phyloP scores from a whole-genome alignment of 2,329 filamentous ascomycete species.

The Tolypocladium tropicale region DNA sequence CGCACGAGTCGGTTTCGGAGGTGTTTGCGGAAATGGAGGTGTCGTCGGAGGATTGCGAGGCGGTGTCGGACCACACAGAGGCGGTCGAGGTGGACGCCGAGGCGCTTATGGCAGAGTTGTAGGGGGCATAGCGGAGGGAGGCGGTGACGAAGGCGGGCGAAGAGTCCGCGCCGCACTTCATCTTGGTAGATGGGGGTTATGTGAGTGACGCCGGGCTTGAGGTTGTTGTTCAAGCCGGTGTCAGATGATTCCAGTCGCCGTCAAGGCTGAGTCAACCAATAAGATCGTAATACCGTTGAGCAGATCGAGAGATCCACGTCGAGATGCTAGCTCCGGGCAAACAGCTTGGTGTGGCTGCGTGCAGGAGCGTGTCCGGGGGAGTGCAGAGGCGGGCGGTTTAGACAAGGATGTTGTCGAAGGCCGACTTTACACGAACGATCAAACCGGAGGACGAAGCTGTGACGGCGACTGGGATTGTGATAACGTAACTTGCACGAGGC shows the following conservation, averaged over 20 bases:
- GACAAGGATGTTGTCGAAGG: slow-evolving; percentile 26
- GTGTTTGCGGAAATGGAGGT: slow-evolving; percentile 53
- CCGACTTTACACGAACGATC: slow-evolving; percentile 43
- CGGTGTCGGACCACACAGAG: slow-evolving; percentile 68
- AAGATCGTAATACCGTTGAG: slow-evolving; percentile 28
- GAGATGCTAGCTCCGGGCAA: slow-evolving; percentile 26
- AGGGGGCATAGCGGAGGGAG: slow-evolving; percentile 43
- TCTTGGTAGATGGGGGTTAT: slow-evolving; percentile 35
- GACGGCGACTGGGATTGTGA: slow-evolving; percentile 51
- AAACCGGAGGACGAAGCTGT: slow-evolving; percentile 50
- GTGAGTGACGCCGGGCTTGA: slow-evolving; percentile 17
- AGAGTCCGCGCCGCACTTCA: slow-evolving; percentile 44
- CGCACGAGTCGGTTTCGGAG: slow-evolving; percentile 41
- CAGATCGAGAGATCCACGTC: slow-evolving; percentile 23
- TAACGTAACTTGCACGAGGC: slow-evolving; percentile 42
- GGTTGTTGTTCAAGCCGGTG: slow-evolving; percentile 18
- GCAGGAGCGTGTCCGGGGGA: slow-evolving; percentile 29
- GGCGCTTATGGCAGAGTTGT: slow-evolving; percentile 61
- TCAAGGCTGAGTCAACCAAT: slow-evolving; percentile 38
- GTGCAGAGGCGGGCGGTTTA: slow-evolving; percentile 29
- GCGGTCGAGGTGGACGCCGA: slow-evolving; percentile 67
- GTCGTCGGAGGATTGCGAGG: slow-evolving; percentile 60
- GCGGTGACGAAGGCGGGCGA: slow-evolving; percentile 41
- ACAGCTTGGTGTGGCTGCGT: slow-evolving; percentile 23
- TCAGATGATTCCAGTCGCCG: slow-evolving; percentile 42